Evolutionary conservation across 306 rosid species (phyloP), one percentile per base, ranked within the genome.

Genomic region (Echinosophora koreensis): DNA sequence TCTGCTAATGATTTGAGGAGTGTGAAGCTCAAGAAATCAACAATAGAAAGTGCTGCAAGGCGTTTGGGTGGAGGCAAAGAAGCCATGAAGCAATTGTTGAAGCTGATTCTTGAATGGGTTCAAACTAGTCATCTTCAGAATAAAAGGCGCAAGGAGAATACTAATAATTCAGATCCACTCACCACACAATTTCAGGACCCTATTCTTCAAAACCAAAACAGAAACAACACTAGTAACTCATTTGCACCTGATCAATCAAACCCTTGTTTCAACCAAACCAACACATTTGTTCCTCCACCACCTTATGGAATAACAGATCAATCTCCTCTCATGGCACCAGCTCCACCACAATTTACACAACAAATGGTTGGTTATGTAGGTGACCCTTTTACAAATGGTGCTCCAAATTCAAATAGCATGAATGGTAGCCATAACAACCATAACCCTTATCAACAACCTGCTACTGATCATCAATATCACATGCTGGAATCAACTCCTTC

Each of bases 61-160:
- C 92, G 96, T 0, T 87, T 95, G 22, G 99, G 99, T 2, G 99
- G 99, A 34, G 99, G 99, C 2, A 87, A 86, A 81, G 96, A 92
- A 59, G 99, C 88, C n/a, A 95, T 88, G 97, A 95, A 95, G 56
- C 94, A 91, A 64, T 80, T 95, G 71, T 79, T 95, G 73, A 95
- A 95, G 71, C 97, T 95, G 6, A 90, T 95, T 57, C 96, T 95
- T 16, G 88, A 95, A 77, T 95, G 99, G 99, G 99, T 95, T 78
- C 93, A 92, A 81, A 92, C 87, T 0, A 95, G 90, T 32, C 97
- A 95, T 75, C 92, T 95, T 55, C 97, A 90, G 47, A 89, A 80
- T 66, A 83, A 89, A 51, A 83, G 92, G 51, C 77, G 55, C 59
- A 76, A 77, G 62, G 88, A 77, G 22, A 32, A 27, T 38, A 13